A percentile compares a stretch with the other conserved stretches of the same genome.
Evolutionary conservation across 805 yeast species (phyloP).

Genomic region (Lipomyces japonicus): DNA sequence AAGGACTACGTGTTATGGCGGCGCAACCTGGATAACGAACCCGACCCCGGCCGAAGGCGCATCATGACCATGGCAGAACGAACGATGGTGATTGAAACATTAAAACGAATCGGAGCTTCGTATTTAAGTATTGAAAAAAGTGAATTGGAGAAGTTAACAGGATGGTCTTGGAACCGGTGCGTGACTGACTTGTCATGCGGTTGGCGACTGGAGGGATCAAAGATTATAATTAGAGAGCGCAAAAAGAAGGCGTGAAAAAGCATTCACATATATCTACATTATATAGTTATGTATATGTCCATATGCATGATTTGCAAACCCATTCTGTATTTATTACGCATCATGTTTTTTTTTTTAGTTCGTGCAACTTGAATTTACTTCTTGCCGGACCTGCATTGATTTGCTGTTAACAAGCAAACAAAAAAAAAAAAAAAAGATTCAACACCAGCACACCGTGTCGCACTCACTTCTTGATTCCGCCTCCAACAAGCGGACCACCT

Average conservation of each 20-base stretch:
- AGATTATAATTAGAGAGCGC: constrained; percentile 23
- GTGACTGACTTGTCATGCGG: constrained; percentile 22
- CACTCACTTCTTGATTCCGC: constrained; percentile 84
- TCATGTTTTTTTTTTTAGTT: neutral
- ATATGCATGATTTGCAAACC: too few relatives aligned
- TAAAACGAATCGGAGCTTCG: constrained; percentile 21
- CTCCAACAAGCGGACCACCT: constrained; percentile 89
- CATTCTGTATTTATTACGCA: too few relatives aligned
- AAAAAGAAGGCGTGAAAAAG: constrained; percentile 1
- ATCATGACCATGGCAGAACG: constrained; percentile 26
- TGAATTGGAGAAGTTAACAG: constrained; percentile 18
- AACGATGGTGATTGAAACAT: constrained; percentile 12
- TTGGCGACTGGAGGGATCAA: constrained; percentile 17
- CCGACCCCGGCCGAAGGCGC: constrained; percentile 23
- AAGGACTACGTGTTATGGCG: constrained; percentile 28
- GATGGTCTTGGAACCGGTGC: constrained; percentile 19
- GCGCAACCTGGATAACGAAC: constrained; percentile 10
- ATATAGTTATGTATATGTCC: too few relatives aligned
- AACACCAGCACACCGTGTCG: neutral
- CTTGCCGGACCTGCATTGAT: constrained; percentile 26
- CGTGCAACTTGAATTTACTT: constrained; percentile 7
- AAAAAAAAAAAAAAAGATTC: neutral
- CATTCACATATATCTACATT: neutral
- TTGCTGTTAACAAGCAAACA: constrained; percentile 1
- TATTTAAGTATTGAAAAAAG: constrained; percentile 17